Percentiles rank a stretch among this genome's conserved stretches.
Evolutionary conservation across 129 eudicot species (phyloP).

Genomic region (Erigeron canadensis): DNA sequence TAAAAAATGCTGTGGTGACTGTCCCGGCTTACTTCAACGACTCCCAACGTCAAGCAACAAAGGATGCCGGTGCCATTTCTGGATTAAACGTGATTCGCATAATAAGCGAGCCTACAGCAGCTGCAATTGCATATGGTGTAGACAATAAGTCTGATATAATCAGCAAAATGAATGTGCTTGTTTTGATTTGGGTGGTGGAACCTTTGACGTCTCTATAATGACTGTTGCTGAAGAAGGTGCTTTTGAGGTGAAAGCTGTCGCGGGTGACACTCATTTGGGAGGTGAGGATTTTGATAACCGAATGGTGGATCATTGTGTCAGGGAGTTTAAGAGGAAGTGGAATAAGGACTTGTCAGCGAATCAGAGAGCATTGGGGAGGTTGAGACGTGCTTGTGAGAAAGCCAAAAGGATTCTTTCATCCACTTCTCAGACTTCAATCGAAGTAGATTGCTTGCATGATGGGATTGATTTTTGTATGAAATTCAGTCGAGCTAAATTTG

Average conservation of each 20-base stretch:
- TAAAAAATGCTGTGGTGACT: conserved; percentile 15
- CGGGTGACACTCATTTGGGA: conserved; percentile 24
- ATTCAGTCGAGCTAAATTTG: conserved; percentile 26
- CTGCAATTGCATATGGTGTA: conserved; percentile 26
- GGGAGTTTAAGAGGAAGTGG: conserved; percentile 7
- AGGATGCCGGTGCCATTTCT: conserved; percentile 18
- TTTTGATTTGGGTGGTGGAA: conserved; percentile 18
- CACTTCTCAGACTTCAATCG: conserved; percentile 11
- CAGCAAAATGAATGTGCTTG: neutral
- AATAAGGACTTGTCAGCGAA: conserved; percentile 6
- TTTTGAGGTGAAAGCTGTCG: conserved; percentile 17
- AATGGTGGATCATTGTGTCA: conserved; percentile 8
- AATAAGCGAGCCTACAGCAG: conserved; percentile 21
- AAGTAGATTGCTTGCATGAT: conserved; percentile 21
- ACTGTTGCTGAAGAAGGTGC: neutral
- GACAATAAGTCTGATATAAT: neutral
- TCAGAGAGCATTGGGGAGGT: conserved; percentile 18
- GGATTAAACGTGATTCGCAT: conserved; percentile 17
- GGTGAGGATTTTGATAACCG: conserved; percentile 19
- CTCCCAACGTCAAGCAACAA: conserved; percentile 20
- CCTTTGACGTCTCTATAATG: conserved; percentile 19
- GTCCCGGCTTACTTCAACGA: conserved; percentile 21
- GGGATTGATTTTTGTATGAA: conserved; percentile 23
- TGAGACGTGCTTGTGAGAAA: conserved; percentile 19
- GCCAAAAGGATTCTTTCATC: conserved; percentile 25